Evolutionary conservation across 148 eudicot genomes (phyloP).

Genomic region (Selenicereus undatus): DNA sequence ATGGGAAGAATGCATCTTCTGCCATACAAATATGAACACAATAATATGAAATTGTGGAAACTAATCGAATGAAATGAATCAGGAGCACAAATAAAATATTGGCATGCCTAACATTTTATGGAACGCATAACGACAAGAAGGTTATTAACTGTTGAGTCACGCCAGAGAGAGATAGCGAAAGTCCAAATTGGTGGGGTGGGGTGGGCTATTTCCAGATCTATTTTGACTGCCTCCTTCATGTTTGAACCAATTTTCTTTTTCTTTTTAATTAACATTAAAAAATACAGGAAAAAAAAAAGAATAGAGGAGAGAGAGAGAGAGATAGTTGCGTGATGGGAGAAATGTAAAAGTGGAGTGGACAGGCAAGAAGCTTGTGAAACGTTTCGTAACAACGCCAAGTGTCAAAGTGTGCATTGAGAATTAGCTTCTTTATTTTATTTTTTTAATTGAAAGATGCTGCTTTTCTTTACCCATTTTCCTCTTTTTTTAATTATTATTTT

Average conservation of each 20-base stretch:
- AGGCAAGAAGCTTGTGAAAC: constrained; percentile 8
- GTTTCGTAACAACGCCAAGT: background rate
- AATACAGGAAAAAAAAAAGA: background rate
- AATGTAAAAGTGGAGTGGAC: constrained; percentile 1
- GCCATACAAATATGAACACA: too few species aligned
- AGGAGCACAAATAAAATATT: too few species aligned
- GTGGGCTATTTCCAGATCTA: constrained; percentile 3
- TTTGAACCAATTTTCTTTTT: background rate
- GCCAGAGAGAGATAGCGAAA: background rate
- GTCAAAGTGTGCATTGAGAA: background rate
- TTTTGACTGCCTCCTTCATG: constrained; percentile 1
- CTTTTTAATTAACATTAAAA: too few species aligned
- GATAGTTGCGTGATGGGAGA: constrained; percentile 4
- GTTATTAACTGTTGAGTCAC: background rate
- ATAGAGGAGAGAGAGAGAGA: background rate
- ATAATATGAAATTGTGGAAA: too few species aligned
- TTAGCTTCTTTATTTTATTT: too few species aligned
- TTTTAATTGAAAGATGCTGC: too few species aligned
- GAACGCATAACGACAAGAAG: background rate
- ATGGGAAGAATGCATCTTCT: too few species aligned
- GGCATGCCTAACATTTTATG: background rate
- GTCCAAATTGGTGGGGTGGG: background rate
- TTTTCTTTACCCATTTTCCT: background rate
- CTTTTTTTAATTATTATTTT: too few species aligned
- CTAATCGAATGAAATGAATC: too few species aligned